These are phyloP conservation scores for Wickerhamomyces queroliae DNA, from an alignment of 805 yeast genomes.

Conservation along the genomic window DNA sequence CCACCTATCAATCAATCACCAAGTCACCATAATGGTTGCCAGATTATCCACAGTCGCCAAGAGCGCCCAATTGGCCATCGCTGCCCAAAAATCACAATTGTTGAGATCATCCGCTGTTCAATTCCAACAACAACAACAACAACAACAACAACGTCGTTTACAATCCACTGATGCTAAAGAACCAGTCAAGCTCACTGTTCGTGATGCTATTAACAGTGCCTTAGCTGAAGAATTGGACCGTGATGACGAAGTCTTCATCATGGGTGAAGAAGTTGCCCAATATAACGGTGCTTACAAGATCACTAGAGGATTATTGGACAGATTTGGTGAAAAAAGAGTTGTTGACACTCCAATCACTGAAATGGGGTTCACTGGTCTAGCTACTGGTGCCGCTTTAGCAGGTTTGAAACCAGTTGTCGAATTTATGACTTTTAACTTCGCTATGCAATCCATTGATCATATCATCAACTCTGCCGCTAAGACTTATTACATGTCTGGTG, in stretches of 20 bases:
- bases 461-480: conserved; percentile 98
- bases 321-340: conserved; percentile 60
- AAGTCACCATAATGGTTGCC: background rate
- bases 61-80: conserved; percentile 5
- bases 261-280: conserved; percentile 99
- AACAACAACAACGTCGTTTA: no score
- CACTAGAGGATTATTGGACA: conserved; percentile 91
- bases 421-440: conserved; percentile 98
- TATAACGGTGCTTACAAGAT: conserved; percentile 99
- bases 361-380: conserved; percentile 96
- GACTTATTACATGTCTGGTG: conserved; percentile 99
- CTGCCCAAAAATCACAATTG: conserved; percentile 28
- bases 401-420: conserved; percentile 94
- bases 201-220: conserved; percentile 95
- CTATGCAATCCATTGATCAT: conserved; percentile 99
- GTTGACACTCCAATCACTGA: conserved; percentile 98
- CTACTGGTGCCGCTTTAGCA: conserved; percentile 77
- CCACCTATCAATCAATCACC: no score
- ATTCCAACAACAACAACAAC: background rate
- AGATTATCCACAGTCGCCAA: conserved; percentile 1
- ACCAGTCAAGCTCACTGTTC: conserved; percentile 80
- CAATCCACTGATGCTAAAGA: no score
- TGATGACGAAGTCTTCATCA: conserved; percentile 87
- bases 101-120: no score
- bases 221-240: conserved; percentile 96